Percentiles rank a stretch among this genome's conserved stretches.
These are phyloP conservation scores for Rubroshorea leprosula DNA, from an alignment of 345 rosid species.

Conservation along the genomic window DNA sequence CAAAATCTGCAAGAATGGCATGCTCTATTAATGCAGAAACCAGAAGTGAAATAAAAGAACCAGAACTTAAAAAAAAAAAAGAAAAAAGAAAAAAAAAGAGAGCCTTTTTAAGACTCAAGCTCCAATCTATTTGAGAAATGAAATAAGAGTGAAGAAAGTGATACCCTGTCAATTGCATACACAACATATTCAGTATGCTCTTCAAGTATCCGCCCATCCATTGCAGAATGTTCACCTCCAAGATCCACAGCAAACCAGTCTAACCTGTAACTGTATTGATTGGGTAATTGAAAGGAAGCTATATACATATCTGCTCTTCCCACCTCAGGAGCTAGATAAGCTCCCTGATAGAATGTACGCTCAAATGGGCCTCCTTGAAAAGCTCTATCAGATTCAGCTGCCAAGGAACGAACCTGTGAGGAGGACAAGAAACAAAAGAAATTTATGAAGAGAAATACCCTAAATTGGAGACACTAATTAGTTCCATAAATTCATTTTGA, in stretches of 20 bases:
- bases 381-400: slow-evolving; percentile 93
- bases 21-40: not conserved
- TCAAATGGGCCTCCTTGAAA: slow-evolving; percentile 83
- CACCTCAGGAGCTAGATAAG: slow-evolving; percentile 41
- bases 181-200: slow-evolving; percentile 98
- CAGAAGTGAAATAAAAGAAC: not conserved
- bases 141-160: slow-evolving; percentile 12
- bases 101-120: not conserved
- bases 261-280: slow-evolving; percentile 52
- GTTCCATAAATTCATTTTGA: too few species aligned
- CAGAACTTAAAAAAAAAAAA: not conserved
- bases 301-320: slow-evolving; percentile 35
- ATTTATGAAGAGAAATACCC: not conserved
- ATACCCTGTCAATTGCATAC: slow-evolving; percentile 93
- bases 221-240: slow-evolving; percentile 99
- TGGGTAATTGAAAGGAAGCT: slow-evolving; percentile 46
- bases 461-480: not conserved
- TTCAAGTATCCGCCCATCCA: slow-evolving; percentile 96
- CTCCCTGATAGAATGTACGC: slow-evolving; percentile 68
- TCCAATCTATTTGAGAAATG: not conserved
- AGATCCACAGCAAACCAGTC: slow-evolving; percentile 99
- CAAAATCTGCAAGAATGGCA: slow-evolving; percentile 56
- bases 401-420: slow-evolving; percentile 82
- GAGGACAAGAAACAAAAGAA: slow-evolving; percentile 1
- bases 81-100: not conserved